These are phyloP conservation scores for Ceratocystis smalleyi DNA, from an alignment of 2,329 filamentous ascomycete genomes.

Conservation along the genomic window DNA sequence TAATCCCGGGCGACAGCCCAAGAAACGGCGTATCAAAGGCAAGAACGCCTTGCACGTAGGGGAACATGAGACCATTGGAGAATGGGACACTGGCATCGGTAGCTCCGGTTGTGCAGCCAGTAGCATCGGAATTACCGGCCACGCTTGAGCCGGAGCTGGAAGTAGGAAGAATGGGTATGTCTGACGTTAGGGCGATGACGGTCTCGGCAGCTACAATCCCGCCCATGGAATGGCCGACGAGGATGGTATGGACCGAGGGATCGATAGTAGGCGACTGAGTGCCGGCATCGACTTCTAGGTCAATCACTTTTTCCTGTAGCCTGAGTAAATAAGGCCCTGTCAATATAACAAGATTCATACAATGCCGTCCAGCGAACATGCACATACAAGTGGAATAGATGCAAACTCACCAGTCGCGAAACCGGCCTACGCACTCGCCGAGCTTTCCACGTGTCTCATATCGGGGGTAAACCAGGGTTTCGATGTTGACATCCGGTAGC, in stretches of 20 bases:
- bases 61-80: conserved; percentile 59
- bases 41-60: conserved; percentile 76
- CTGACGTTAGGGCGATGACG: conserved; percentile 52
- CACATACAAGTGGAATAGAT: neutral
- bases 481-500: conserved; percentile 53
- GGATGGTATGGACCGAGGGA: conserved; percentile 64
- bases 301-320: conserved; percentile 85
- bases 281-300: conserved; percentile 69
- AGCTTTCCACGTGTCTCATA: conserved; percentile 73
- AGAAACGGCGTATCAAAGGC: conserved; percentile 91
- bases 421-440: conserved; percentile 51
- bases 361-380: neutral
- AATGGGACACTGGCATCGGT: conserved; percentile 21
- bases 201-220: conserved; percentile 91
- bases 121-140: neutral
- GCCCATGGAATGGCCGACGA: conserved; percentile 80
- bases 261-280: conserved; percentile 75
- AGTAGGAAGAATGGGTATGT: conserved; percentile 37
- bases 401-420: conserved; percentile 54
- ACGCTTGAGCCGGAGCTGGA: conserved; percentile 25
- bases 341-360: neutral
- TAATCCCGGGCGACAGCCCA: conserved; percentile 63
- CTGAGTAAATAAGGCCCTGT: conserved; percentile 27
- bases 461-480: conserved; percentile 57
- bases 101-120: conserved; percentile 12